Evolutionary conservation across 208 protist species (phyloP).

Genomic region (Polymyxa betae): DNA sequence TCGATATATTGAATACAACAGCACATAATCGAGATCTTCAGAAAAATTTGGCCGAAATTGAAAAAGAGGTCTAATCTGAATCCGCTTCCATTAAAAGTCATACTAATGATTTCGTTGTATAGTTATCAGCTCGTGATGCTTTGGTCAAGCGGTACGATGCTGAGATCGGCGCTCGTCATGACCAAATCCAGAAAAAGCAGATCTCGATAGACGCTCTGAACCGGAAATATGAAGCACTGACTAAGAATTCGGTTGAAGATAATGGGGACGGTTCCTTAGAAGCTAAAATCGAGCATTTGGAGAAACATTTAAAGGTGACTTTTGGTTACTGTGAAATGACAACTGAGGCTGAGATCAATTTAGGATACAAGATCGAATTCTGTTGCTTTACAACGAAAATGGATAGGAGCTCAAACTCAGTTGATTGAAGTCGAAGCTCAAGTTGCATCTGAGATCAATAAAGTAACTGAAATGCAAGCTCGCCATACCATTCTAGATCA

Average conservation of each 20-base stretch:
- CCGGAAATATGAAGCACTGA: background rate
- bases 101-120: background rate
- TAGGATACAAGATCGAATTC: no score
- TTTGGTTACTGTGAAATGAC: no score
- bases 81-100: background rate
- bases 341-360: no score
- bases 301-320: no score
- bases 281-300: background rate
- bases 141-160: background rate
- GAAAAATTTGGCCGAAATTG: background rate
- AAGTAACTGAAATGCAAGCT: background rate
- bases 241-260: background rate
- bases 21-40: background rate
- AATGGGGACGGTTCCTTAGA: background rate
- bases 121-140: background rate
- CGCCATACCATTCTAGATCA: background rate
- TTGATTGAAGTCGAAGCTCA: background rate
- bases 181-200: conserved; percentile 2
- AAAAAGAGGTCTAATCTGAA: background rate
- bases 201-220: background rate
- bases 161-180: background rate
- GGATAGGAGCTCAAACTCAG: background rate
- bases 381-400: background rate
- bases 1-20: background rate
- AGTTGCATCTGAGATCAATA: background rate